Evolutionary conservation across 1,139 yeast genomes (phyloP).

Genomic region (Hansenula lynferdii): DNA sequence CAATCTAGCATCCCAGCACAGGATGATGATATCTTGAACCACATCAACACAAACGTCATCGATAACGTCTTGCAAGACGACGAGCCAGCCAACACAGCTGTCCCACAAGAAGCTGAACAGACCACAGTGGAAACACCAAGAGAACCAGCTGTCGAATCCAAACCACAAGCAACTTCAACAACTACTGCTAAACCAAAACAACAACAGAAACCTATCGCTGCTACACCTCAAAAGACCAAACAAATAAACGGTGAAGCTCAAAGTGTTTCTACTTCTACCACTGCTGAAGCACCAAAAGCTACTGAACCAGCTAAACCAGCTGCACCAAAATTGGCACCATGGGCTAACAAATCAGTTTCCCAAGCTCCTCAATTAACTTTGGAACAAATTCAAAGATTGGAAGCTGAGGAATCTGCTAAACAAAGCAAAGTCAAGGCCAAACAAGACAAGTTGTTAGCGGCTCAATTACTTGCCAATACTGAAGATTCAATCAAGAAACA

Average conservation of each 20-base stretch:
- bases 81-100: background rate
- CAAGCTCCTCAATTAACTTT: slow-evolving; percentile 49
- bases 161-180: background rate
- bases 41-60: slow-evolving; percentile 35
- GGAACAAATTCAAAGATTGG: slow-evolving; percentile 67
- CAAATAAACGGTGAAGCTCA: no score
- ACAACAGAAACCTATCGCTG: no score
- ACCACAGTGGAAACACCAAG: background rate
- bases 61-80: slow-evolving; percentile 25
- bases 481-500: slow-evolving; percentile 19
- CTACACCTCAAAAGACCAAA: no score
- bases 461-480: slow-evolving; percentile 26
- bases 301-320: slow-evolving; percentile 24
- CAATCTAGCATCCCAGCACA: no score
- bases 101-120: background rate
- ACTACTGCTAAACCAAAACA: no score
- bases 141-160: background rate
- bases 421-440: slow-evolving; percentile 25
- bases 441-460: slow-evolving; percentile 22
- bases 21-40: slow-evolving; percentile 30
- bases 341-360: slow-evolving; percentile 39
- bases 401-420: slow-evolving; percentile 46
- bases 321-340: slow-evolving; percentile 41
- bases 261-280: no score
- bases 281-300: slow-evolving; percentile 8